Base-by-base conservation (phyloP, 352 stramenopile genomes). In the Peronospora belbahrii region DNA sequence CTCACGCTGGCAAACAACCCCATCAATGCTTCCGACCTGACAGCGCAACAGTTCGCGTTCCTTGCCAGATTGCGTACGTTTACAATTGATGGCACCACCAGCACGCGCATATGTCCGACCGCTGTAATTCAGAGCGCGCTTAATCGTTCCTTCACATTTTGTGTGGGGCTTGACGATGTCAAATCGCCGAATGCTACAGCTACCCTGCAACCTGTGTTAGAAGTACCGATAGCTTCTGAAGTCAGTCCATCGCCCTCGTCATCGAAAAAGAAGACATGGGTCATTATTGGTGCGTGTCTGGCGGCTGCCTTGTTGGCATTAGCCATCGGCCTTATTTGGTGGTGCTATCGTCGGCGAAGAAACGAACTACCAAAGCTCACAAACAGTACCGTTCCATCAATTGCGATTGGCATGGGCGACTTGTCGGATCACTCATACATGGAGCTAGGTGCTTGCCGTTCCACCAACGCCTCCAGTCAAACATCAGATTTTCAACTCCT, bases 401-500 rank as follows among this genome's bases (percentile, higher is more conserved):
- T 80, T 37, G 59, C 59, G 18, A 70, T 80, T 47, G 66, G 71
- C n/a, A 74, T 83, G 63, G 57, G 71, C 6, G 68, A 83, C 31
- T 41, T 83, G 45, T 68, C 61, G 0, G 66, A 83, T 11, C 68
- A 83, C 28, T 68, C 71, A 22, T 83, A 83, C 50, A 71, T 80
- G 63, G 66, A 80, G 28, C 43, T 83, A 27, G 55, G 62, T 22
- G 35, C 62, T 15, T 58, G 53, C n/a, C 45, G 38, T 19, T 70
- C 61, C n/a, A 71, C 51, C 11, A 76, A 70, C 28, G 59, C 46
- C 20, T 88, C 74, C 17, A 88, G 77, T 42, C 67, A 76, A 28
- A 84, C 76, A 17, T 86, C 76, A 23, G 76, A 86, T 37, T 86
- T 86, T 41, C 69, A 84, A 48, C 61, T 88, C 34, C 50, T 88